Evolutionary conservation across 306 rosid species (phyloP), one percentile per base, ranked within the genome.

Genomic region (Macrotyloma uniflorum): DNA sequence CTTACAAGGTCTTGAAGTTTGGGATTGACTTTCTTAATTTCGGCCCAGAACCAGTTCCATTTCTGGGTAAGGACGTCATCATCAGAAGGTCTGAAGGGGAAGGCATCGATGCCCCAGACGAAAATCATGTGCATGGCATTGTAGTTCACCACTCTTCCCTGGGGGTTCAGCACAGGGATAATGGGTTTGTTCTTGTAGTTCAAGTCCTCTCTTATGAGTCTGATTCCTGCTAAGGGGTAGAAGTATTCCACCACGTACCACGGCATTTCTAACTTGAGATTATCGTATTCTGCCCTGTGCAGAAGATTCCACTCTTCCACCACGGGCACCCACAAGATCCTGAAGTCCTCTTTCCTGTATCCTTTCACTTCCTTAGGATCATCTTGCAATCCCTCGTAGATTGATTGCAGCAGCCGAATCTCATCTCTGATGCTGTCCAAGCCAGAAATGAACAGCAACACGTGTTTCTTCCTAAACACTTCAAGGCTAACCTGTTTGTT

Each of bases 41-140:
- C 84, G 1, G 74, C 22, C 89, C 89, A 85, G 49, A 85, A 85
- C 89, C 89, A 85, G 18, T 82, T 86, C 83, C 83, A 79, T 4
- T 76, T 86, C 76, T 79, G 84, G 19, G 84, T 62, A 11, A 86
- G 89, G 0, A 33, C 4, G 22, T 57, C 82, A 43, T 79, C 89
- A 72, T 82, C 86, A 6, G 42, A 15, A 8, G 82, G 74, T 9
- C 85, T 69, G 59, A 83, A 86, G 32, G 89, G 89, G 80, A 86
- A 86, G 14, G 86, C 86, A 10, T 80, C 82, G 16, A 79, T 80
- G 0, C 86, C 89, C 89, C 89, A 83, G 0, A 80, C 89, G 38
- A 86, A 86, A 20, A 86, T 76, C 86, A 86, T 71, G 74, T 86
- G 89, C 82, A 79, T 57, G 0, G 89, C 86, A 76, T 86, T 76